Evolutionary conservation across 495 filamentous ascomycete species (phyloP).

Genomic region (Penicillium goetzii): DNA sequence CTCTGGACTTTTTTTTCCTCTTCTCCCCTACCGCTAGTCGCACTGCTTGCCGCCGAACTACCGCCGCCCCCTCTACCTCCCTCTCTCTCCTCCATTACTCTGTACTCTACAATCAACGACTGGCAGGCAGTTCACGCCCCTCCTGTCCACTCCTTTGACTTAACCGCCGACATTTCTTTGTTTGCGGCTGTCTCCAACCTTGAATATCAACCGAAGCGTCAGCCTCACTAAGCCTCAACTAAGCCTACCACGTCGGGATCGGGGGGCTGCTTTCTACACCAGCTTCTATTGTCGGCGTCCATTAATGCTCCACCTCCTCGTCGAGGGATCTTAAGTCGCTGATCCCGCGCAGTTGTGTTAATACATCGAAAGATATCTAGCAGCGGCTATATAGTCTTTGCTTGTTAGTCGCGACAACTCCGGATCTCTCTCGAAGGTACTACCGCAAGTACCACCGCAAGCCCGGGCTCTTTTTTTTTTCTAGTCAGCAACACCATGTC

Average conservation of each 20-base stretch:
- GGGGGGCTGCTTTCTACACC: background rate
- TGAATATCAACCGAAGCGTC: conserved; percentile 2
- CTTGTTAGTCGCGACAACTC: background rate
- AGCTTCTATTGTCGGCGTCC: background rate
- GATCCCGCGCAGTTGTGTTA: conserved; percentile 2
- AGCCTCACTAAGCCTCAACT: conserved; percentile 2
- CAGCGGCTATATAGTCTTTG: background rate
- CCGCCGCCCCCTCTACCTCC: conserved; percentile 15
- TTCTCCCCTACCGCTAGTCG: conserved; percentile 27
- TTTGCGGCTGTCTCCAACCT: background rate
- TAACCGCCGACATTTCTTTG: conserved; percentile 2
- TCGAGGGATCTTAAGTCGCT: background rate
- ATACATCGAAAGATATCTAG: background rate
- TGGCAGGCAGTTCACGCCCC: conserved; percentile 3
- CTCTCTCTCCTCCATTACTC: conserved; percentile 10
- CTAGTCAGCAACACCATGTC: conserved; percentile 43
- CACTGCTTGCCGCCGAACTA: conserved; percentile 41
- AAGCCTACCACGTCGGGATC: background rate
- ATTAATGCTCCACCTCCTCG: conserved; percentile 19
- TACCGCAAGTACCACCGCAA: background rate
- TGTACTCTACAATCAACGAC: conserved; percentile 4
- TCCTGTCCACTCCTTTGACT: background rate
- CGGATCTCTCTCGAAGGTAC: background rate
- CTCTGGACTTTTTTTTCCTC: conserved; percentile 33
- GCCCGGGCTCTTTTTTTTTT: conserved; percentile 8